Conservation (phyloP, 345 rosid species). For the Ceriops zippeliana region DNA sequence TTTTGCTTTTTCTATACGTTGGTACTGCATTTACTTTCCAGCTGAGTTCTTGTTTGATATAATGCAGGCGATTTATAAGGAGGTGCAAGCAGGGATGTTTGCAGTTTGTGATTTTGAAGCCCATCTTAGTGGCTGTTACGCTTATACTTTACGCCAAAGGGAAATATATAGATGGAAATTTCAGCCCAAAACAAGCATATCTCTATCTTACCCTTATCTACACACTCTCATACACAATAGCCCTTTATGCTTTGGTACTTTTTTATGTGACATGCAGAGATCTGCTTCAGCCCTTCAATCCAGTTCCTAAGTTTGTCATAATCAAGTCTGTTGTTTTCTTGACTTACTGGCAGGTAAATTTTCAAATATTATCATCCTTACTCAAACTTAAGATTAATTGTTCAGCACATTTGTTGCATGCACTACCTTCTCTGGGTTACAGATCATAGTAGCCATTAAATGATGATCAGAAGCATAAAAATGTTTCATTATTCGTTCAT, state of each 20-base stretch:
- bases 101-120: constrained; percentile 96
- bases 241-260: constrained; percentile 82
- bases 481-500: too few relatives aligned
- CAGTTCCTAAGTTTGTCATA: constrained; percentile 91
- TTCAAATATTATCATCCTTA: neutral
- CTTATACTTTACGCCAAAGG: constrained; percentile 87
- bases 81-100: constrained; percentile 98
- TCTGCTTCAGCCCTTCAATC: constrained; percentile 97
- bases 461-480: too few relatives aligned
- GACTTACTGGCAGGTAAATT: constrained; percentile 95
- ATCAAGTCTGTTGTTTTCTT: constrained; percentile 94
- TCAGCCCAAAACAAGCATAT: constrained; percentile 80
- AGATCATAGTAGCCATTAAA: neutral
- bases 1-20: neutral
- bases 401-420: neutral
- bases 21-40: neutral
- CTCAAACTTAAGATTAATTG: neutral
- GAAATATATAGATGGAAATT: constrained; percentile 91
- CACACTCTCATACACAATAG: constrained; percentile 81
- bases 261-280: constrained; percentile 95
- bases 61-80: constrained; percentile 81
- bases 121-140: constrained; percentile 81
- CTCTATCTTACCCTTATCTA: constrained; percentile 90
- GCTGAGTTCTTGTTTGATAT: neutral
- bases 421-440: neutral